Evolutionary conservation across 1,284 basidiomycete genomes (phyloP), one percentile per base, ranked within the genome.

Genomic region (Rhodotorula sp.): DNA sequence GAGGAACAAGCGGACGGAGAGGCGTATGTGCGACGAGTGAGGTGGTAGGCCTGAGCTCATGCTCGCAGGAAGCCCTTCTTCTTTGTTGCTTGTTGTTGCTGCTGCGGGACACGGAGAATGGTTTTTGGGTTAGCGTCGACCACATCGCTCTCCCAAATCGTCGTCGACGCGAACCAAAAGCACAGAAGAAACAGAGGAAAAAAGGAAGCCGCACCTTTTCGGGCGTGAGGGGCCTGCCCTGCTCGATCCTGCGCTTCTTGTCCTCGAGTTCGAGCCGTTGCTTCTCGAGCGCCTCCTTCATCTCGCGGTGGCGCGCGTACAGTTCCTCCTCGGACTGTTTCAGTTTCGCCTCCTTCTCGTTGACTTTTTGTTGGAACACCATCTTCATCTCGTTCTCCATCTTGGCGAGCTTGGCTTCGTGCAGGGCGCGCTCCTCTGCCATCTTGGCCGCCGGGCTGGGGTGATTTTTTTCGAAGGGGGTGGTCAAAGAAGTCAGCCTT

Each of bases 341-440:
- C 81, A 98, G 86, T 83, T 97, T 97, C 74, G 92, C 87, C 82
- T 98, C 94, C 85, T 98, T 97, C 83, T 98, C 94, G 81, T 93
- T 92, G 66, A 98, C 94, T 83, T 98, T 98, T 83, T 97, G 95
- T 82, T 95, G 93, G 91, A 98, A 98, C 78, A 98, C 94, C 77
- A 78, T 78, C 78, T 80, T 80, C 77, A 78, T 78, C 86, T 97
- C 94, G 69, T 92, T 90, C 84, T 98, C 94, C 94, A 97, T 97
- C 89, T 97, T 98, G 70, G 91, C 87, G 71, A 98, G 87, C 83
- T 97, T 97, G 77, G 92, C 91, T 84, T 78, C 76, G 72, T 78
- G 79, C 63, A 79, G 62, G 66, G 91, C 85, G 70, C 94, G 90
- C 81, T 98, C 95, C 81, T 98, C 95, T 77, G 94, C 93, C 85